Conservation (phyloP, 2,329 filamentous ascomycete genomes). For the Microdochium nivale region DNA sequence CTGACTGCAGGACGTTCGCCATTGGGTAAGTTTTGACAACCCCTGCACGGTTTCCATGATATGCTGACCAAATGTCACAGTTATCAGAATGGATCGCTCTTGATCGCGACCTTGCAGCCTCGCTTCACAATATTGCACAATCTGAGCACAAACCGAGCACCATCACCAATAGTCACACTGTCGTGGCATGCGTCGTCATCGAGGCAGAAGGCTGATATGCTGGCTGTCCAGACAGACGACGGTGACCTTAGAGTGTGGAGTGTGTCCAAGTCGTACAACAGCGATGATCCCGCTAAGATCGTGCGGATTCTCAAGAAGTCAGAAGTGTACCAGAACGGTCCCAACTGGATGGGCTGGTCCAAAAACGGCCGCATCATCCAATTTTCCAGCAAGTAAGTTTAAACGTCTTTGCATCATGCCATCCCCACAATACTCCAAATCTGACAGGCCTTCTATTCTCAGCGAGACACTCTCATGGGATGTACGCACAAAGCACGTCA, state of each 20-base stretch:
- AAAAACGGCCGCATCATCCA: conserved; percentile 96
- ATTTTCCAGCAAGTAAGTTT: conserved; percentile 75
- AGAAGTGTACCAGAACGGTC: conserved; percentile 63
- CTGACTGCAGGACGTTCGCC: conserved; percentile 89
- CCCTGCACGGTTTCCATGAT: conserved; percentile 1
- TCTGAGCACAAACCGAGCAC: conserved; percentile 71
- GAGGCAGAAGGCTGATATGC: conserved; percentile 95
- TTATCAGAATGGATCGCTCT: conserved; percentile 88
- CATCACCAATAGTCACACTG: conserved; percentile 79
- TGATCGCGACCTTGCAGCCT: conserved; percentile 83
- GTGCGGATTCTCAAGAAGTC: conserved; percentile 78
- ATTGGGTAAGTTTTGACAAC: conserved; percentile 60
- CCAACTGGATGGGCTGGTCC: conserved; percentile 97
- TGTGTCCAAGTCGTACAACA: conserved; percentile 69
- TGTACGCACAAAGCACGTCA: conserved; percentile 94
- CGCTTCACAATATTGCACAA: conserved; percentile 93
- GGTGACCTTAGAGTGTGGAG: conserved; percentile 96
- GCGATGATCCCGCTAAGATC: conserved; percentile 72
- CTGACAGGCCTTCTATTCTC: conserved; percentile 22
- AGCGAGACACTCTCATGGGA: conserved; percentile 94
- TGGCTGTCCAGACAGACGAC: conserved; percentile 85
- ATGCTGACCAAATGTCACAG: conserved; percentile 33
- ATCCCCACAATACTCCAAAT: no score
- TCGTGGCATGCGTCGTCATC: conserved; percentile 96
- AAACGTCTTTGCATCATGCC: conserved; percentile 8